These are phyloP conservation scores for Fagopyrum homotropicum DNA, from an alignment of 148 eudicot species.

Conservation along the genomic window DNA sequence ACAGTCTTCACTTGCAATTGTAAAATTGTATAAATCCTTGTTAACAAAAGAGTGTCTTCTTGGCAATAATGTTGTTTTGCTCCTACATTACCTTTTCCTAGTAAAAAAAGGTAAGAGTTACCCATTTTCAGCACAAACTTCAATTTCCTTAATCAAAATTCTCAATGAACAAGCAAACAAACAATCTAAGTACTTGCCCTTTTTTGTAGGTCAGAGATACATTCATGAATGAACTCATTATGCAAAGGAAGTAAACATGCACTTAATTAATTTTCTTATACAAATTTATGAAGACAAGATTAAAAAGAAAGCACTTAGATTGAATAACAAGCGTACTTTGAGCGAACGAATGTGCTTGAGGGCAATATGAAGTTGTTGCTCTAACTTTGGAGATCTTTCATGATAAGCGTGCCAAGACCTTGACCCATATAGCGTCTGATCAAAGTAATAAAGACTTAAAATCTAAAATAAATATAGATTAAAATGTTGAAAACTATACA, in stretches of 20 bases:
- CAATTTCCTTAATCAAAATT: not conserved
- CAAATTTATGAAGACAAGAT: not conserved
- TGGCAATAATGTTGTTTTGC: constrained; percentile 32
- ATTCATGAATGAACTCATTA: constrained; percentile 58
- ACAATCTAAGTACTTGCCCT: constrained; percentile 30
- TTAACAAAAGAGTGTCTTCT: constrained; percentile 35
- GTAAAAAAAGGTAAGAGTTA: not conserved
- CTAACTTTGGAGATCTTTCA: constrained; percentile 61
- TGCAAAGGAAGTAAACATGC: constrained; percentile 16
- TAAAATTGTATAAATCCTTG: too few relatives aligned
- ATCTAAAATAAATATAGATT: not conserved
- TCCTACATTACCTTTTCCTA: constrained; percentile 51
- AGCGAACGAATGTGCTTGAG: constrained; percentile 52
- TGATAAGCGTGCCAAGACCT: constrained; percentile 43
- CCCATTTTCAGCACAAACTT: not conserved
- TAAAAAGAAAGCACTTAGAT: not conserved
- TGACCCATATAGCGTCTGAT: constrained; percentile 64
- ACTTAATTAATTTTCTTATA: not conserved
- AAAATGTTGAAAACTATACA: not conserved
- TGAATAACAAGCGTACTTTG: constrained; percentile 30
- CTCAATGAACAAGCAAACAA: not conserved
- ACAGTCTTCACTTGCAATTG: not conserved
- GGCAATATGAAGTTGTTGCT: constrained; percentile 60
- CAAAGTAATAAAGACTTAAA: not conserved
- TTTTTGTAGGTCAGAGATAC: constrained; percentile 57